Base-by-base conservation (phyloP, 441 rosid genomes). In the Aquilaria agallochum region DNA sequence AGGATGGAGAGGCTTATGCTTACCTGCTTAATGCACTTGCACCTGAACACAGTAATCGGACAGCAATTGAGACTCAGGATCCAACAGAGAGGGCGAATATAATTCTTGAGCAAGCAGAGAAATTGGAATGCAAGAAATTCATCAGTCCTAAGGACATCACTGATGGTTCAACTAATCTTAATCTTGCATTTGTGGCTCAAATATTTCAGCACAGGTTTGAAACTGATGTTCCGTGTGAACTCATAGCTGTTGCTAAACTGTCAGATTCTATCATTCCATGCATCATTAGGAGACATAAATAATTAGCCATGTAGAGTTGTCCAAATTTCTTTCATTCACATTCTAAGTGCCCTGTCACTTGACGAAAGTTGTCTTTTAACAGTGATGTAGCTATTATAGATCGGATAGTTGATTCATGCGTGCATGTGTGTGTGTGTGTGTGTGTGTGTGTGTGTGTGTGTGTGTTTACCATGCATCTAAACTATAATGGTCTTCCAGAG, bases 1-100 rank as follows among this genome's bases (percentile, higher is more conserved):
- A 95, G 99, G 98, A 92, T 46, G 99, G 98, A 48, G 96, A 90
- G 83, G 98, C 99, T 53, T 95, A 95, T 82, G 89, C 96, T 54
- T 82, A 90, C 71, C 85, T 95, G 67, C 95, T 95, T 65, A 90
- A 74, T 77, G 84, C 97, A 66, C 96, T 95, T 68, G 99, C 99
- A 54, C 98, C 99, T 67, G 99, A 95, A 78, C 80, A 72, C 58
- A 83, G 93, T 71, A 71, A 72, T 70, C 78, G 73, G 12, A 15
- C 70, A 52, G 71, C 87, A 66, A 78, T 88, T 74, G 81, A 77
- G 12, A 63, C 80, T 31, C 74, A 67, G 66, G 92, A 92, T 74
- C 94, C 96, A 8, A 70, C 66, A 13, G 79, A 84, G 72, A 87
- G 98, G 77, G 99, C 98, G 40, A 88, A 78, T 66, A 59, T 78